Percentiles rank a stretch among this genome's conserved stretches.
Evolutionary conservation across 352 stramenopile genomes (phyloP).

Genomic region (Globisporangium radiosum): DNA sequence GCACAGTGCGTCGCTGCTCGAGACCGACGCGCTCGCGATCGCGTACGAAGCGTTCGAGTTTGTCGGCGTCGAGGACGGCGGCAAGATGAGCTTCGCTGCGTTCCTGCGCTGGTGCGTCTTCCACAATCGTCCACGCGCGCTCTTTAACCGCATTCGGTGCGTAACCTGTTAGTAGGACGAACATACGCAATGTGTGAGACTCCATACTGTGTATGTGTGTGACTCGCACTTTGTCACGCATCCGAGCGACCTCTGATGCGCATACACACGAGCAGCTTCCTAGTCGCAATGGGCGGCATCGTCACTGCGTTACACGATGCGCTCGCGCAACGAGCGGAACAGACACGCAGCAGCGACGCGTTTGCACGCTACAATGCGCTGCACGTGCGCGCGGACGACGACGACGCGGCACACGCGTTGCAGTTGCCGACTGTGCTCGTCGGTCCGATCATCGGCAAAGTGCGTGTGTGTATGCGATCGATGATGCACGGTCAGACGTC

Average conservation of each 20-base stretch:
- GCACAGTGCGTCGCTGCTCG: slow-evolving; percentile 12
- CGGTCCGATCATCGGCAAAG: slow-evolving; percentile 33
- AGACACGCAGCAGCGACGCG: slow-evolving; percentile 6
- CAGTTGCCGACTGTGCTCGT: slow-evolving; percentile 20
- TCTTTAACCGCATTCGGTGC: slow-evolving; percentile 53
- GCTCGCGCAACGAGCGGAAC: slow-evolving; percentile 15
- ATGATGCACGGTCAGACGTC: not conserved
- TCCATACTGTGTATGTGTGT: not conserved
- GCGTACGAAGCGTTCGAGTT: slow-evolving; percentile 68
- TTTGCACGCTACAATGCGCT: slow-evolving; percentile 26
- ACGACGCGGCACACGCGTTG: slow-evolving; percentile 11
- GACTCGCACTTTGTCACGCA: not conserved
- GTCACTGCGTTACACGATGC: slow-evolving; percentile 25
- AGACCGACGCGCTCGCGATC: slow-evolving; percentile 47
- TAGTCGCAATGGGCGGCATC: slow-evolving; percentile 34
- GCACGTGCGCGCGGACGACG: slow-evolving; percentile 27
- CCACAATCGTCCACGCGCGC: slow-evolving; percentile 41
- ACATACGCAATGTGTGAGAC: no score
- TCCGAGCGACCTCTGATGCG: not conserved
- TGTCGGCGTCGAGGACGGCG: slow-evolving; percentile 44
- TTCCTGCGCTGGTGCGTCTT: slow-evolving; percentile 69
- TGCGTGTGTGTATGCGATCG: slow-evolving; percentile 5
- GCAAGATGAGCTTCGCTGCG: slow-evolving; percentile 60
- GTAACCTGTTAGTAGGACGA: not conserved
- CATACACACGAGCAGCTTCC: slow-evolving; percentile 17